Percentiles rank a stretch among this genome's conserved stretches.
phyloP scores from a whole-genome alignment of 352 stramenopile genomes.

The Albugo laibachii region DNA sequence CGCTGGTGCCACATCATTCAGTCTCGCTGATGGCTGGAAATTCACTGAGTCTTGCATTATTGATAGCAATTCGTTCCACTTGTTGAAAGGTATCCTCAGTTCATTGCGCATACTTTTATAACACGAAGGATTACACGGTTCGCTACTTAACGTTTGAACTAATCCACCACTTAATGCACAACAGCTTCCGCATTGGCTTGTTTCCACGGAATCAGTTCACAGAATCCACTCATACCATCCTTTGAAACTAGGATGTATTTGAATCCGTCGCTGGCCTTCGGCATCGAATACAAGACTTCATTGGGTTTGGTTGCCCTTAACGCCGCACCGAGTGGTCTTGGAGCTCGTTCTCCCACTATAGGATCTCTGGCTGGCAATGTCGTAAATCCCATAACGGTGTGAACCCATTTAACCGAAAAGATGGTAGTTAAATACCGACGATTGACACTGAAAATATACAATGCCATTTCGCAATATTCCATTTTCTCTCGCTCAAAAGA shows the following conservation, averaged over 20 bases:
- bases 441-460: conserved; percentile 1
- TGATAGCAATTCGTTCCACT: conserved; percentile 8
- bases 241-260: conserved; percentile 15
- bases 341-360: conserved; percentile 3
- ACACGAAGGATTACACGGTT: conserved; percentile 9
- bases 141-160: conserved; percentile 14
- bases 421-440: conserved; percentile 1
- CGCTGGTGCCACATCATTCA: conserved; percentile 9
- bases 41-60: conserved; percentile 13
- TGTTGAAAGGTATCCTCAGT: neutral
- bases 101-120: conserved; percentile 8
- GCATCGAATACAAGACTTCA: conserved; percentile 13
- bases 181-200: neutral
- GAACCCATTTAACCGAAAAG: neutral
- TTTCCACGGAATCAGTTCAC: conserved; percentile 7
- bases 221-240: conserved; percentile 14
- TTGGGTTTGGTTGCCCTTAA: too few species aligned
- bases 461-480: neutral
- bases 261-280: neutral
- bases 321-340: conserved; percentile 12
- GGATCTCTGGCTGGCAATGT: too few species aligned
- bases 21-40: conserved; percentile 1
- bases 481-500: conserved; percentile 3
- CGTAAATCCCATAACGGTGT: conserved; percentile 4
- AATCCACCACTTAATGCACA: conserved; percentile 4